Percentiles rank a stretch among this genome's conserved stretches.
phyloP scores from a whole-genome alignment of 768 basidiomycete species.

The Phlebiopsis flavidoalba region DNA sequence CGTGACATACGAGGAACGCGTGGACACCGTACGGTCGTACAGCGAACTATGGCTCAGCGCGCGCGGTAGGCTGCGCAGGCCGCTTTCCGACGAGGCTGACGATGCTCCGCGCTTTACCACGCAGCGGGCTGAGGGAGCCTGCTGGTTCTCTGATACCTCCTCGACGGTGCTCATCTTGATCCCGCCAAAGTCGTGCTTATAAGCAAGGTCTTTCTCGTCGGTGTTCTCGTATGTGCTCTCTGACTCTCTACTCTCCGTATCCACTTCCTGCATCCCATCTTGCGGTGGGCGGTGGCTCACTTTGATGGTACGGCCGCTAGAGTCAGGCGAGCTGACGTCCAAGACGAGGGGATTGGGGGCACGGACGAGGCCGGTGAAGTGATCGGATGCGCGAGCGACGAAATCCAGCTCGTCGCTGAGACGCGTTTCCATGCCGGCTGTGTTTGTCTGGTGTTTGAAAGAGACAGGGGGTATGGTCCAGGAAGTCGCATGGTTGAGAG shows the following conservation, averaged over 20 bases:
- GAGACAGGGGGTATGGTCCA: not conserved
- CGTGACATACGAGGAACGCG: conserved; percentile 5
- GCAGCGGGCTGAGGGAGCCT: not conserved
- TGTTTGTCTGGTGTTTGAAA: not conserved
- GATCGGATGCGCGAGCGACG: conserved; percentile 4
- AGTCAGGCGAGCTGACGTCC: not conserved
- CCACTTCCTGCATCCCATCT: not conserved
- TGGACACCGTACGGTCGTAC: conserved; percentile 6
- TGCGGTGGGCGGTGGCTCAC: not conserved
- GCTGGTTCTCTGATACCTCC: conserved; percentile 7
- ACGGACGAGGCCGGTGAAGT: not conserved
- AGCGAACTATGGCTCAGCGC: conserved; percentile 13
- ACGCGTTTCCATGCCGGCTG: not conserved
- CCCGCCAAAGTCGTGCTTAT: not conserved
- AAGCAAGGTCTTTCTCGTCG: not conserved
- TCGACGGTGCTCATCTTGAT: conserved; percentile 5
- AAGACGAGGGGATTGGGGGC: not conserved
- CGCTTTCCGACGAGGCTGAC: conserved; percentile 11
- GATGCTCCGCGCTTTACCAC: conserved; percentile 11
- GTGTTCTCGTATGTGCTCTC: not conserved
- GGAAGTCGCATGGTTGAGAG: not conserved
- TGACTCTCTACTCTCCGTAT: conserved; percentile 1
- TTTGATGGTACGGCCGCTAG: conserved; percentile 3
- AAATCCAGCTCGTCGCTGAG: conserved; percentile 11
- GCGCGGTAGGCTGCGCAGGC: conserved; percentile 13